Base-by-base conservation (phyloP, 2,329 filamentous ascomycete genomes). In the Rutstroemia sp. region DNA sequence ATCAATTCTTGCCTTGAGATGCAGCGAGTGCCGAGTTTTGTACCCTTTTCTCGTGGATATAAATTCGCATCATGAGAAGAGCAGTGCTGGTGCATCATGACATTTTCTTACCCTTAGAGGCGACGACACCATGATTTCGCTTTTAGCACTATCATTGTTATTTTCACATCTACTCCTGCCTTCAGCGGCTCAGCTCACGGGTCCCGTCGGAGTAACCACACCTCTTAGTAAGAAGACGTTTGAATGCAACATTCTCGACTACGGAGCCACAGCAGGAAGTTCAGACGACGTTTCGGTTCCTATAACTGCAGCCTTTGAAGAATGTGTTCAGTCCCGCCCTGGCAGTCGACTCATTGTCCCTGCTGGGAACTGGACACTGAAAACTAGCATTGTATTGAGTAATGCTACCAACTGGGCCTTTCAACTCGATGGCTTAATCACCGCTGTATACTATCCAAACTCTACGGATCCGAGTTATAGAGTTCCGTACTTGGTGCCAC, bases 371-470 rank as follows among this genome's bases (percentile, higher is more conserved):
- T 49, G 76, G 65, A 76, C 73, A 3, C 70, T 82, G 57, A 65
- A 67, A 8, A 78, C 73, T 0, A 81, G 75, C 74, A 77, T 78
- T 2, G 73, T 66, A 0, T 67, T 81, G 51, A 73, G 66, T 30
- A 72, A 73, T 16, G 78, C 78, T 7, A 72, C 68, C 16, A 74
- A 70, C 9, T 77, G 74, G 71, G 77, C 76, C 2, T 67, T 81
- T 19, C 76, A 79, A 61, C 70, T 80, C 39, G 78, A 81, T 63
- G 78, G 78, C 16, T 72, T 71, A 21, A 77, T 82, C 57, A 76
- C 76, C 61, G 73, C 78, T 1, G 77, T 73, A 10, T 55, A 55
- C 42, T 55, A 50, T 25, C 23, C 53, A 1, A 51, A 44, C 42
- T 25, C 21, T 3, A 51, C 53, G 10, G 42, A 25, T 34, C 30